Evolutionary conservation across 2,329 filamentous ascomycete species (phyloP).

Genomic region (Pyrenochaeta sp.): DNA sequence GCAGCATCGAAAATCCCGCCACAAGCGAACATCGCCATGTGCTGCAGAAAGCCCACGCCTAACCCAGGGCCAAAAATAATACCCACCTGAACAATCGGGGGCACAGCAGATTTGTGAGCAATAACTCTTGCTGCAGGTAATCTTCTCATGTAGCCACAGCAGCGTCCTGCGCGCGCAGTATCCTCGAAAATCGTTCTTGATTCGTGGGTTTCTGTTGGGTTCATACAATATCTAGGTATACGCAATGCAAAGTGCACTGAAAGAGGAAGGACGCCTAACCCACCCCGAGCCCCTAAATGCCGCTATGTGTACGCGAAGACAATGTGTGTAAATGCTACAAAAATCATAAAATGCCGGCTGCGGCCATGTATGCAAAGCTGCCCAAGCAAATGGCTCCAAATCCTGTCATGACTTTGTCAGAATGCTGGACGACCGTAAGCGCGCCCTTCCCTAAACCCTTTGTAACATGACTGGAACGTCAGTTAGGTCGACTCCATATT

Average conservation of each 20-base stretch:
- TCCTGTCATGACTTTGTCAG: neutral
- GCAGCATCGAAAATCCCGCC: neutral
- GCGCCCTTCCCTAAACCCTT: conserved; percentile 11
- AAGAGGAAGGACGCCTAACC: conserved; percentile 18
- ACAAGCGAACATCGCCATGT: neutral
- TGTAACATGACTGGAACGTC: conserved; percentile 45
- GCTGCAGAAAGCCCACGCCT: neutral
- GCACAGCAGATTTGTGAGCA: neutral
- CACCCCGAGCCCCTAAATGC: conserved; percentile 15
- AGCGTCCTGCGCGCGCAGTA: neutral
- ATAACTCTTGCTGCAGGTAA: neutral
- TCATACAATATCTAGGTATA: neutral
- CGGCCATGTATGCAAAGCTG: conserved; percentile 13
- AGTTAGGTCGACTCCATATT: conserved; percentile 43
- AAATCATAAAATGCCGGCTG: conserved; percentile 4
- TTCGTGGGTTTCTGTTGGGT: conserved; percentile 6
- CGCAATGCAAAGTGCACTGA: conserved; percentile 19
- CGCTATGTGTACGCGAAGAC: conserved; percentile 8
- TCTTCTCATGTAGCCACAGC: neutral
- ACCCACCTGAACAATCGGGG: neutral
- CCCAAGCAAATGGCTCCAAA: conserved; percentile 10
- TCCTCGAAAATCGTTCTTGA: conserved; percentile 15
- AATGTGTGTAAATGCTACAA: conserved; percentile 15
- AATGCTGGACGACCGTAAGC: conserved; percentile 6
- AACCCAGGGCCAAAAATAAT: neutral